Evolutionary conservation across 225 moss, liverwort and hornwort genomes (phyloP), one percentile per base, ranked within the genome.

Genomic region (Sphagnum contortum): DNA sequence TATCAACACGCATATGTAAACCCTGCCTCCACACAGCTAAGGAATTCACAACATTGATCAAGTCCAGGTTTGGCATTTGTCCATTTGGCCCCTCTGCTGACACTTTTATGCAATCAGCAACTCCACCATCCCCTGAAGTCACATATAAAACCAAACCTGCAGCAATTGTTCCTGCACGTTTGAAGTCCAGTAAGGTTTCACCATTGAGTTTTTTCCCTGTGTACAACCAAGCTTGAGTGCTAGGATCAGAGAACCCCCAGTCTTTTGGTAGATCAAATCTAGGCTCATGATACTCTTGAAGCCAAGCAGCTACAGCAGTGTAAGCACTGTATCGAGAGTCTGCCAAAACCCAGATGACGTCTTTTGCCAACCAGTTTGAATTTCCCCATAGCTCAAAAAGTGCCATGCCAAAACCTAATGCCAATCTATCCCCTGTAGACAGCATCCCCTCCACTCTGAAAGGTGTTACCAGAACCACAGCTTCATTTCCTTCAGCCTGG

Each of bases 31-130:
- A 88, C 48, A 75, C 87, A 57, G 93, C 83, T 64, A 98, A 82
- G 9, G 89, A 83, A 57, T 83, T 89, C 5, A 89, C 75, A 12
- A 98, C 74, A 70, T 98, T 98, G 64, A 91, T 80, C 44, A 93
- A 81, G 74, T 98, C 93, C 72, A 98, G 77, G 72, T 98, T 98
- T 64, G 91, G 87, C 93, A 98, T 91, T 74, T 98, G 92, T 50
- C 96, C 96, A 73, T 93, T 98, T n/a, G 92, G 80, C 52, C 92
- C 96, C 78, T 98, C 89, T 12, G 79, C 91, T 64, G 89, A 87
- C 59, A 91, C 79, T 67, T 81, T 82, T 58, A 93, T 63, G 50
- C 70, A 71, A 76, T 87, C 84, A 49, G 63, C 66, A 47, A 70
- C 67, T 71, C 69, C 76, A 73, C 68, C 73, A 29, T 68, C 49